Evolutionary conservation across 768 basidiomycete genomes (phyloP).

Genomic region (Tricholomella constricta): DNA sequence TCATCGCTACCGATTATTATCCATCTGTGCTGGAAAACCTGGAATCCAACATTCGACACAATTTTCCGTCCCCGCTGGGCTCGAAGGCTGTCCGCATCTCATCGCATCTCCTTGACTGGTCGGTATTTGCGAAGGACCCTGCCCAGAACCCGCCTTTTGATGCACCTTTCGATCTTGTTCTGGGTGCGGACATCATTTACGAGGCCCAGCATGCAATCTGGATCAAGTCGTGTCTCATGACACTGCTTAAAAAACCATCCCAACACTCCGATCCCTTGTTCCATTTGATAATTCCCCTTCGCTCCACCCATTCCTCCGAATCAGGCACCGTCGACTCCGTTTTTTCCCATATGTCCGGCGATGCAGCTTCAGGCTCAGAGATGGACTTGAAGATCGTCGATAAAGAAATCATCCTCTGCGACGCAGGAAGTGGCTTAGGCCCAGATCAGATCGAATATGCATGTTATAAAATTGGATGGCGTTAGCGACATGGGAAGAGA

Average conservation of each 20-base stretch:
- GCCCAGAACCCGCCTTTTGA: constrained; percentile 26
- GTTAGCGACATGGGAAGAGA: constrained; percentile 15
- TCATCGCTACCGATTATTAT: constrained; percentile 81
- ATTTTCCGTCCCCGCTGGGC: constrained; percentile 40
- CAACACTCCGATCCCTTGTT: constrained; percentile 39
- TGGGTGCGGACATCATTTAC: constrained; percentile 87
- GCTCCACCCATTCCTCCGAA: constrained; percentile 63
- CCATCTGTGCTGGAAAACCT: constrained; percentile 74
- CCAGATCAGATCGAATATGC: constrained; percentile 65
- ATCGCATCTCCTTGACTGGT: constrained; percentile 63
- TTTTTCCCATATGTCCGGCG: constrained; percentile 39
- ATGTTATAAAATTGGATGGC: constrained; percentile 77
- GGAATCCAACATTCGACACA: constrained; percentile 54
- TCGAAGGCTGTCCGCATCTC: constrained; percentile 16
- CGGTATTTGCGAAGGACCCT: constrained; percentile 27
- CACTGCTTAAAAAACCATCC: constrained; percentile 42
- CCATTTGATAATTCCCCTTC: constrained; percentile 78
- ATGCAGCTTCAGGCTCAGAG: not conserved
- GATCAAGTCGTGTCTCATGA: constrained; percentile 63
- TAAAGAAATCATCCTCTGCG: constrained; percentile 58
- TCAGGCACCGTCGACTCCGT: constrained; percentile 56
- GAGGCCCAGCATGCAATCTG: constrained; percentile 68
- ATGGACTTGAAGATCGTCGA: constrained; percentile 48
- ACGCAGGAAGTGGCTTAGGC: constrained; percentile 39
- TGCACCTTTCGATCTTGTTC: constrained; percentile 62